Evolutionary conservation across 2,329 filamentous ascomycete genomes (phyloP).

Genomic region (Apiospora kogelbergensis): DNA sequence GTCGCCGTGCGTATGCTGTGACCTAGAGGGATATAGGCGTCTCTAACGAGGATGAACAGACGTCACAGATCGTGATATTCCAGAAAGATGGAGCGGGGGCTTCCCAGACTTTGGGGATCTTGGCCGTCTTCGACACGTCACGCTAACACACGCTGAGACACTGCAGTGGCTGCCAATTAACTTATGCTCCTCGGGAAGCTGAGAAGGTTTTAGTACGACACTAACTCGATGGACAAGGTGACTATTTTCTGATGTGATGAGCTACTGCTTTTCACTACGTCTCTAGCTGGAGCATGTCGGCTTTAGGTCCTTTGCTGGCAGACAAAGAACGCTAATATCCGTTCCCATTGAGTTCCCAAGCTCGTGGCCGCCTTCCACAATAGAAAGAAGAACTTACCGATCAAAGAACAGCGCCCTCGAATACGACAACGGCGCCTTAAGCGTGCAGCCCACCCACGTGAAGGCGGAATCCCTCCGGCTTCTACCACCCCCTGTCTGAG

Average conservation of each 20-base stretch:
- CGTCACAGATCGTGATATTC: constrained; percentile 1
- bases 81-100: not conserved
- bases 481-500: not conserved
- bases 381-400: not conserved
- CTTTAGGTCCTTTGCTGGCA: not conserved
- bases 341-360: not conserved
- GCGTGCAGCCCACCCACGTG: not conserved
- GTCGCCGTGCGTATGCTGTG: not conserved
- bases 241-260: not conserved
- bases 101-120: not conserved
- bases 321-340: not conserved
- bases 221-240: not conserved
- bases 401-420: not conserved
- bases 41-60: not conserved
- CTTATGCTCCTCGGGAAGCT: not conserved
- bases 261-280: not conserved
- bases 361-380: not conserved
- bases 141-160: not conserved
- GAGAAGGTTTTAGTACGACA: not conserved
- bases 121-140: not conserved
- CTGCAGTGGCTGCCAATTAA: not conserved
- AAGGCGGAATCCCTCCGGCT: not conserved
- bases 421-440: not conserved
- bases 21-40: not conserved
- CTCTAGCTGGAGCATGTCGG: not conserved